Base-by-base conservation (phyloP, 371 early-diverging fungal genomes). In the Fennellomyces sp. region DNA sequence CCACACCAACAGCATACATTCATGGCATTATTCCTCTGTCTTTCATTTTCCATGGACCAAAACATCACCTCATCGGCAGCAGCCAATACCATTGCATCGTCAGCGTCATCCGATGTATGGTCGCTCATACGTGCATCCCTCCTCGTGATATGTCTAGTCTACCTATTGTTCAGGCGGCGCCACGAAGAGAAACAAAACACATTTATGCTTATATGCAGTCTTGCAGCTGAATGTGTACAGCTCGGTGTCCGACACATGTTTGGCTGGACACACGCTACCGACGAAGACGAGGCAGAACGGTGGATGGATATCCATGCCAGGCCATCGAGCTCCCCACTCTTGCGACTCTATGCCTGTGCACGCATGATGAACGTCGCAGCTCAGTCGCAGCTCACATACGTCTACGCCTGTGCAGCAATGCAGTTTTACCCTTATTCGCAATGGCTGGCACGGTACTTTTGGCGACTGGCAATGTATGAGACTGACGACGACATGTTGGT, bases 341-440 rank as follows among this genome's bases (percentile, higher is more conserved):
- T 65, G 6, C 61, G 68, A 57, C 29, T 78, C 8, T 65, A 72
- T 49, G 51, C 56, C 39, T 68, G 78, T 47, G 41, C 73, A 12
- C 63, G 65, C 27, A 72, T 72, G 68, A 56, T 78, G 39, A 78
- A 78, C 26, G 27, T 66, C 25, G 59, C 70, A 17, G 70, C 72
- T 29, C 51, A 66, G 4, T 35, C 72, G 2, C 72, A 72, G 23
- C 41, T 38, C 28, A 58, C 30, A 35, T 48, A 3, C 65, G 71
- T 67, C 1, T 78, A 74, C 60, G 78, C 73, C 2, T 75, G 73
- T 2, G 68, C 69, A 47, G 78, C 78, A 21, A 49, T 78, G 33
- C 75, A 72, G 42, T 61, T 78, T 67, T 70, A 75, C 2, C 66
- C 72, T 2, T 50, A 72, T 19, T 56, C 72, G 11, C 52, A 60